phyloP scores from a whole-genome alignment of 2,329 filamentous ascomycete species.

The Macrophomina phaseolina region DNA sequence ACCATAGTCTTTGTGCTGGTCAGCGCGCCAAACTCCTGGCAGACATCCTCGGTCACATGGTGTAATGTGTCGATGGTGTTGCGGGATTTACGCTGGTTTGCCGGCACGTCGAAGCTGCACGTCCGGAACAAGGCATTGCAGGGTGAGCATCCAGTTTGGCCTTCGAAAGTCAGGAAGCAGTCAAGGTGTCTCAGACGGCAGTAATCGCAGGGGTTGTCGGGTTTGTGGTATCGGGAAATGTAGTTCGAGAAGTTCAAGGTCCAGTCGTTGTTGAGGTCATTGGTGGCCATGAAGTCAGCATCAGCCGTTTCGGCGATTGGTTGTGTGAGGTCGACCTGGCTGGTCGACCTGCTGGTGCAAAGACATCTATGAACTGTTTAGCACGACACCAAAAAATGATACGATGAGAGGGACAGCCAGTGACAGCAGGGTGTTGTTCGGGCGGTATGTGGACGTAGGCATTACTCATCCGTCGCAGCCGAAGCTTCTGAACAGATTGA shows the following conservation, averaged over 20 bases:
- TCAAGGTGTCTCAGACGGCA: constrained; percentile 54
- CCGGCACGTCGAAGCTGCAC: constrained; percentile 52
- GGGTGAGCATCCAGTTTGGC: constrained; percentile 51
- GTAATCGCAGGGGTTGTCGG: constrained; percentile 54
- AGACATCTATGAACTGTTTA: constrained; percentile 32
- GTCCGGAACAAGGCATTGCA: constrained; percentile 56
- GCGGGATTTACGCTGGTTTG: constrained; percentile 37
- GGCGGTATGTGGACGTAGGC: background rate
- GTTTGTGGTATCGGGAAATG: constrained; percentile 55
- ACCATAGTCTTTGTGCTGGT: constrained; percentile 43
- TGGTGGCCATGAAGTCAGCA: constrained; percentile 28
- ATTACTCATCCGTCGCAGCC: background rate
- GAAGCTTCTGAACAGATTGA: too few relatives aligned
- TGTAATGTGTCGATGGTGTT: constrained; percentile 56
- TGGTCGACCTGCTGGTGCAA: constrained; percentile 30
- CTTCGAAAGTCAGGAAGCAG: constrained; percentile 52
- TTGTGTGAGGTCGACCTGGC: background rate
- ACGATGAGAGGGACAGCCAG: background rate
- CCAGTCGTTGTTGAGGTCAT: constrained; percentile 37
- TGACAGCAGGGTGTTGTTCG: background rate
- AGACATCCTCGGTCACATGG: constrained; percentile 49
- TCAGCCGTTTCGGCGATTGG: background rate
- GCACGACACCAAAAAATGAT: background rate
- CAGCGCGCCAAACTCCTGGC: constrained; percentile 39
- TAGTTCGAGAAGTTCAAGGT: constrained; percentile 53